These are phyloP conservation scores for Lippia alba DNA, from an alignment of 305 asterid species.

Conservation along the genomic window DNA sequence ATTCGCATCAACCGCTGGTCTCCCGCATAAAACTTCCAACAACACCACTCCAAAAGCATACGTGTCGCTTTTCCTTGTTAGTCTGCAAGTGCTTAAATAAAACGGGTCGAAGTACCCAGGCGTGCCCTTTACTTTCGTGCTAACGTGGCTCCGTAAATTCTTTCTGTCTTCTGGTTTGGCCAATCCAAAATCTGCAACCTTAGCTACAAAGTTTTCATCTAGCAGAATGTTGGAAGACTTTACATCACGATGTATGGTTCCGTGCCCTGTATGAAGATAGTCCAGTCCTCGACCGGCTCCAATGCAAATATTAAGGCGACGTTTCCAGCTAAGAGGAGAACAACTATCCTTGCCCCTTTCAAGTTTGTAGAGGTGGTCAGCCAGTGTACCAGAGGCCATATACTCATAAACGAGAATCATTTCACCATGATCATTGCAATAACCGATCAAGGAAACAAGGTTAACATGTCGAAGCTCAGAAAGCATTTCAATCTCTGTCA, in stretches of 20 bases:
- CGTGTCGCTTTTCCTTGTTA: conserved; percentile 48
- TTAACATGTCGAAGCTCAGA: conserved; percentile 38
- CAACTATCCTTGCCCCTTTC: not conserved
- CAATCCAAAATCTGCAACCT: conserved; percentile 58
- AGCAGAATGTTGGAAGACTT: conserved; percentile 56
- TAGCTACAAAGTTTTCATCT: conserved; percentile 48
- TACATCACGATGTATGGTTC: conserved; percentile 56
- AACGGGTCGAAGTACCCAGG: conserved; percentile 58
- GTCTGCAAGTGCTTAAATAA: conserved; percentile 40
- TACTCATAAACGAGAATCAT: conserved; percentile 41
- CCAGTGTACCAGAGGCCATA: conserved; percentile 43
- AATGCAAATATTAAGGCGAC: conserved; percentile 56
- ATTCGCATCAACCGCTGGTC: conserved; percentile 44
- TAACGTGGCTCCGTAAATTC: conserved; percentile 42
- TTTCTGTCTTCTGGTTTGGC: conserved; percentile 41
- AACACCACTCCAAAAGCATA: conserved; percentile 60
- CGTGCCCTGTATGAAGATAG: conserved; percentile 56
- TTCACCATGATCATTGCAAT: conserved; percentile 35
- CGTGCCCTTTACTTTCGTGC: conserved; percentile 56
- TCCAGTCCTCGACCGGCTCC: conserved; percentile 60
- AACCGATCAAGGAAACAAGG: conserved; percentile 39
- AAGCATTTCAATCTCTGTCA: conserved; percentile 39
- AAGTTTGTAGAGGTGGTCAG: conserved; percentile 44
- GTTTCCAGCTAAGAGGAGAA: conserved; percentile 48
- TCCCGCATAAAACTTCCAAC: conserved; percentile 52